Base-by-base conservation (phyloP, 2,329 filamentous ascomycete genomes). In the Capronia coronata region DNA sequence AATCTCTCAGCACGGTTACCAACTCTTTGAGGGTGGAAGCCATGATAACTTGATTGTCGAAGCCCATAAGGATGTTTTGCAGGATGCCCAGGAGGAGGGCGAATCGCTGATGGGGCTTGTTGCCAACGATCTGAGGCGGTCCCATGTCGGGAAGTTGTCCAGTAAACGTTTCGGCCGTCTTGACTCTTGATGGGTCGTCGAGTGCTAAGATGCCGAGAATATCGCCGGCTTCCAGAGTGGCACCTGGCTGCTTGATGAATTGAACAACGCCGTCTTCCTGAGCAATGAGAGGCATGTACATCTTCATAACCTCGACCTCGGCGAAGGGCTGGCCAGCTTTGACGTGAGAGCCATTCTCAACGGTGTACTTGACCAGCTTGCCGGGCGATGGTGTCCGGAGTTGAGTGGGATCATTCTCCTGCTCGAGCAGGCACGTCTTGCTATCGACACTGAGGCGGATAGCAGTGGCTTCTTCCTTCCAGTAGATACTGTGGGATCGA, bases 291-390 rank as follows among this genome's bases (percentile, higher is more conserved):
- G 93, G 93, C 93, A 98, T 98, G 79, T 97, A 97, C 93, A 98
- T 98, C 79, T 98, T 98, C 93, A 98, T 98, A 71, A 98, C 93
- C 72, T 98, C 93, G 34, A 98, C 91, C 70, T 98, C 93, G 48
- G 93, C 93, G 65, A 89, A 98, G 27, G 91, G 77, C 69, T 97
- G 87, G 49, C 91, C 91, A 61, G 94, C 88, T 69, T 82, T 84
- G 69, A 98, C 82, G 67, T 98, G 93, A 61, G 89, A 79, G 54
- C 93, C 93, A 64, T 94, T 97, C 69, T 96, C 93, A 1, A 98
- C 87, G 1, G 88, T 86, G 71, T 93, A 98, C 74, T 95, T 96
- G 73, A 98, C 91, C 29, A 98, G 84, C 76, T 98, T 98, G 68
- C 93, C 93, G 40, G 93, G 93, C 55, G 87, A 94, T 35, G 93